phyloP scores from a whole-genome alignment of 345 rosid genomes.

The Brassica carinata region DNA sequence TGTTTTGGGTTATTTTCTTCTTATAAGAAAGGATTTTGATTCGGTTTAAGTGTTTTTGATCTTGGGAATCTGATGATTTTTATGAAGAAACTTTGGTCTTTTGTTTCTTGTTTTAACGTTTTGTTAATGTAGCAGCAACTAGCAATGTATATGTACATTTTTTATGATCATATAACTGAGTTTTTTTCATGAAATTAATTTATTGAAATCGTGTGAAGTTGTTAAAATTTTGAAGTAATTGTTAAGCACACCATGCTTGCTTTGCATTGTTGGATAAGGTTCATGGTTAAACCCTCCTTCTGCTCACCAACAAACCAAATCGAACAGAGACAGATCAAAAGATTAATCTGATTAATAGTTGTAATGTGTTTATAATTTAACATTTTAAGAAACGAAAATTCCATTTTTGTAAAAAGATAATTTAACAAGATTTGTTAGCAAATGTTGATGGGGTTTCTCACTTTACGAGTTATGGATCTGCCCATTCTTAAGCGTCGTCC shows the following conservation, averaged over 20 bases:
- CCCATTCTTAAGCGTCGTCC: conserved; percentile 90
- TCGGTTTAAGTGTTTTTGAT: not conserved
- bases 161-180: not conserved
- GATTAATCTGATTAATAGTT: not conserved
- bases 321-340: not conserved
- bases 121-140: not conserved
- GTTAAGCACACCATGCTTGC: not conserved
- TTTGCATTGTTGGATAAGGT: not conserved
- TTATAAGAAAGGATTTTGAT: conserved; percentile 63
- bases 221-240: not conserved
- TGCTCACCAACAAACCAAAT: not conserved
- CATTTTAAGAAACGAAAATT: not conserved
- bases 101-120: not conserved
- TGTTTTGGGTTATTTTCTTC: conserved; percentile 71
- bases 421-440: conserved; percentile 49
- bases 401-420: not conserved
- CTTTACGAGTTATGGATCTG: conserved; percentile 77
- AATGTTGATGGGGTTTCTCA: conserved; percentile 49
- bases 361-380: not conserved
- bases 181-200: not conserved
- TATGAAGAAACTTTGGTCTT: not conserved
- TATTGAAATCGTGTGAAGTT: not conserved
- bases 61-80: not conserved
- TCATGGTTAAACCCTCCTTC: not conserved
- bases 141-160: not conserved